Conservation (phyloP, 257 asterid species). For the Solanum tacnaense region DNA sequence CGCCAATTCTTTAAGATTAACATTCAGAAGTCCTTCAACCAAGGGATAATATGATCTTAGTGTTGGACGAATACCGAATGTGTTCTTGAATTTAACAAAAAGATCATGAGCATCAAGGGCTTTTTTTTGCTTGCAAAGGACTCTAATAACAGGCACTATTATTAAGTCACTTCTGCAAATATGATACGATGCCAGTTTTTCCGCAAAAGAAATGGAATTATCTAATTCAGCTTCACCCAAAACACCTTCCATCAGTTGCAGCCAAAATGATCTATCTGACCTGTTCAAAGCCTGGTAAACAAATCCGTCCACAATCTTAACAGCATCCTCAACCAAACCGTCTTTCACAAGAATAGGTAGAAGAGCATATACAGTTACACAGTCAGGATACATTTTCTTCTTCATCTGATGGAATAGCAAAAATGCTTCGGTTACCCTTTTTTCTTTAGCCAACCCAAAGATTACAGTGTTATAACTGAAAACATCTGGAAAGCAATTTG, state of each 20-base stretch:
- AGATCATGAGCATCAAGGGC: slow-evolving; percentile 53
- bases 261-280: slow-evolving; percentile 50
- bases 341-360: slow-evolving; percentile 69
- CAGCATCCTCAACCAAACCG: slow-evolving; percentile 60
- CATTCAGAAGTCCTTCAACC: slow-evolving; percentile 67
- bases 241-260: slow-evolving; percentile 51
- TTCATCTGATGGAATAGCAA: slow-evolving; percentile 92
- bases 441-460: slow-evolving; percentile 60
- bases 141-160: slow-evolving; percentile 49
- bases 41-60: slow-evolving; percentile 46
- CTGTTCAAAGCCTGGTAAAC: slow-evolving; percentile 13
- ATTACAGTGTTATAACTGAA: slow-evolving; percentile 79
- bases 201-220: slow-evolving; percentile 49
- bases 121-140: slow-evolving; percentile 64
- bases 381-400: slow-evolving; percentile 55
- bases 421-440: slow-evolving; percentile 65
- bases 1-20: slow-evolving; percentile 49
- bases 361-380: slow-evolving; percentile 56
- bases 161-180: slow-evolving; percentile 63
- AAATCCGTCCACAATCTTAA: slow-evolving; percentile 44
- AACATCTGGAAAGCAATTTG: slow-evolving; percentile 60
- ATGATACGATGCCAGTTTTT: slow-evolving; percentile 37
- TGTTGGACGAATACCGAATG: slow-evolving; percentile 39
- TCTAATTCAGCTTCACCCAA: slow-evolving; percentile 51
- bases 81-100: slow-evolving; percentile 40